phyloP scores from a whole-genome alignment of 352 stramenopile species.

The Phytopythium litorale region DNA sequence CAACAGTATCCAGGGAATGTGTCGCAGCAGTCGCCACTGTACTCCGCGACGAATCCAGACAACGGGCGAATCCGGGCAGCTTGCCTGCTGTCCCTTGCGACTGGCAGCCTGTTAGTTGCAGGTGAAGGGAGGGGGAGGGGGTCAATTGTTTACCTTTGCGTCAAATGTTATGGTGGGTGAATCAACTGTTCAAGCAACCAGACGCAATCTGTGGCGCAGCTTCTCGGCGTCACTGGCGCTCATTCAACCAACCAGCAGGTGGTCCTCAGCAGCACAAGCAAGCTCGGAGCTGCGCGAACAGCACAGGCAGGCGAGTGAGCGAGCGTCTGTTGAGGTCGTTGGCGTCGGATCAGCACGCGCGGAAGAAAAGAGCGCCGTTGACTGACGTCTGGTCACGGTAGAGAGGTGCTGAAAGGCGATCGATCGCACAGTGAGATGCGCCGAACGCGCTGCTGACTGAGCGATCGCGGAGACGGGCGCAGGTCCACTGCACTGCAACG shows the following conservation, averaged over 20 bases:
- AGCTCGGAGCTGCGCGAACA: neutral
- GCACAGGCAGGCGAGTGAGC: too few species aligned
- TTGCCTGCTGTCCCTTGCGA: neutral
- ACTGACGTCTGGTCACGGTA: neutral
- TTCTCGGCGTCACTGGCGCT: too few species aligned
- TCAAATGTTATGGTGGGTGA: neutral
- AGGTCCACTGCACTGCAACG: neutral
- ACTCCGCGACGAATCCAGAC: neutral
- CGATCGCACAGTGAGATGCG: constrained; percentile 1
- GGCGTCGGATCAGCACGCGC: neutral
- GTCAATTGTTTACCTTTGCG: neutral
- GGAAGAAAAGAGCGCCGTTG: neutral
- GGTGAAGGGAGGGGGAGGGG: neutral
- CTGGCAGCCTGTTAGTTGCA: neutral
- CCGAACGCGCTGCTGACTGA: neutral
- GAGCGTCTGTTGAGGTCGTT: neutral
- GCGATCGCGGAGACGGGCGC: neutral
- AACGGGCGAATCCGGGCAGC: neutral
- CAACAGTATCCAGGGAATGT: neutral
- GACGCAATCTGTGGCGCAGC: too few species aligned
- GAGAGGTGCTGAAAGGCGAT: neutral
- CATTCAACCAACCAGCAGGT: too few species aligned
- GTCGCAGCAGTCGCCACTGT: neutral
- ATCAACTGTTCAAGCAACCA: too few species aligned
- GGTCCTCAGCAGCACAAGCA: too few species aligned